Percentiles rank a stretch among this genome's conserved stretches.
phyloP scores from a whole-genome alignment of 305 asterid genomes.

The Fraxinus albicans region DNA sequence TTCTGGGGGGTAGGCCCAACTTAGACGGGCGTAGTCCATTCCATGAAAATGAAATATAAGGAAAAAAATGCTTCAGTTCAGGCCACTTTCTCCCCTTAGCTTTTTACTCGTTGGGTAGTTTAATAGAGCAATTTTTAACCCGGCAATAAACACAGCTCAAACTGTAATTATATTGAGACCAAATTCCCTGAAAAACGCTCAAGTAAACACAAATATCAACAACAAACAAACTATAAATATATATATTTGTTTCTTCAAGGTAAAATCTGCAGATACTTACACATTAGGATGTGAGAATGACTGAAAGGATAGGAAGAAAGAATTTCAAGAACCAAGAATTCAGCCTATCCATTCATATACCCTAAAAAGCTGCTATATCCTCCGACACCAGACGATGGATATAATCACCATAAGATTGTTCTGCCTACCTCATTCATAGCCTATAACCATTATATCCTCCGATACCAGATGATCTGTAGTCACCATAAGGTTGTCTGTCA shows the following conservation, averaged over 20 bases:
- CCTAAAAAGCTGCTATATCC: conserved; percentile 44
- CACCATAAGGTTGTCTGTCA: conserved; percentile 54
- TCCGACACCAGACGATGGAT: conserved; percentile 23
- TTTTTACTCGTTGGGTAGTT: not conserved
- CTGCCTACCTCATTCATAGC: conserved; percentile 12
- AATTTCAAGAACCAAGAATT: not conserved
- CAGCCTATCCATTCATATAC: conserved; percentile 22
- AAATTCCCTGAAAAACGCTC: not conserved
- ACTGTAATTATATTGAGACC: not conserved
- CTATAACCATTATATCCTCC: conserved; percentile 41
- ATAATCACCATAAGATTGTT: not conserved
- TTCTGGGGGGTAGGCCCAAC: not conserved
- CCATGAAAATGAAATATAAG: not conserved
- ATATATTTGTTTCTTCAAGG: not conserved
- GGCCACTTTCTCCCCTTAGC: not conserved
- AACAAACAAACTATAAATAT: not conserved
- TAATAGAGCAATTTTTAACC: not conserved
- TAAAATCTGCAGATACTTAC: not conserved
- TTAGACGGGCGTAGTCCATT: not conserved
- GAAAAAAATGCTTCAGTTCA: not conserved
- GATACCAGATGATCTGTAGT: conserved; percentile 58
- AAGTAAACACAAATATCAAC: not conserved
- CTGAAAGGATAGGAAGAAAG: not conserved
- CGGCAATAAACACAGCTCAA: not conserved
- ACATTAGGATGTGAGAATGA: not conserved